Conservation (phyloP, 768 basidiomycete species). For the Gautieria morchelliformis region DNA sequence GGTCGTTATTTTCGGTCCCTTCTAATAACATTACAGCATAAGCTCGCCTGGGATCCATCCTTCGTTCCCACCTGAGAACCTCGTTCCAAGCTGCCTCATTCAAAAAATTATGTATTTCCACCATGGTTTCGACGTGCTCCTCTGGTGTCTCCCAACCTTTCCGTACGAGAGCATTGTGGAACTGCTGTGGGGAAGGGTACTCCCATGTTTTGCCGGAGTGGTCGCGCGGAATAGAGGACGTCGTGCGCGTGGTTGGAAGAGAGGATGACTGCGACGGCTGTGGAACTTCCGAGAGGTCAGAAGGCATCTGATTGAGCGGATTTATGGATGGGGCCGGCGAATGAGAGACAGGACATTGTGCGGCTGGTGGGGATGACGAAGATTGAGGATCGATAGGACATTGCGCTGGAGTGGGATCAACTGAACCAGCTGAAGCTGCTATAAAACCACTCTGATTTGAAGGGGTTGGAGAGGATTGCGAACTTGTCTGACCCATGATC, state of each 20-base stretch:
- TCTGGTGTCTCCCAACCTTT: conserved; percentile 98
- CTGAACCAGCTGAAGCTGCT: background rate
- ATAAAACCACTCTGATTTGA: background rate
- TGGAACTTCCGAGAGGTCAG: conserved; percentile 54
- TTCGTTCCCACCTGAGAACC: conserved; percentile 86
- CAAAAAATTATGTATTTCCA: conserved; percentile 95
- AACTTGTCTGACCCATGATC: background rate
- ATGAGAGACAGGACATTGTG: conserved; percentile 30
- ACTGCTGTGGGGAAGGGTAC: conserved; percentile 95
- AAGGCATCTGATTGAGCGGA: conserved; percentile 79
- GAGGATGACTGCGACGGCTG: conserved; percentile 44
- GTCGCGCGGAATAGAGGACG: conserved; percentile 77
- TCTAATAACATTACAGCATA: background rate
- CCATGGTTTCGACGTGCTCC: conserved; percentile 94
- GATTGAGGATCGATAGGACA: conserved; percentile 55
- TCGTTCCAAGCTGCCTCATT: conserved; percentile 97
- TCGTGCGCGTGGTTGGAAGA: conserved; percentile 65
- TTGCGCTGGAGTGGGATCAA: conserved; percentile 25
- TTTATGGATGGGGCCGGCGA: conserved; percentile 35
- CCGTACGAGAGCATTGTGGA: conserved; percentile 91
- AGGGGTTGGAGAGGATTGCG: background rate
- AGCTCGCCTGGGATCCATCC: conserved; percentile 45
- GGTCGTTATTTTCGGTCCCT: background rate
- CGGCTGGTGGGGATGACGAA: conserved; percentile 13
- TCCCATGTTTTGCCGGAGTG: conserved; percentile 57